Evolutionary conservation across 78 protist species (phyloP).

Genomic region (Dictyostelium firmibasis): DNA sequence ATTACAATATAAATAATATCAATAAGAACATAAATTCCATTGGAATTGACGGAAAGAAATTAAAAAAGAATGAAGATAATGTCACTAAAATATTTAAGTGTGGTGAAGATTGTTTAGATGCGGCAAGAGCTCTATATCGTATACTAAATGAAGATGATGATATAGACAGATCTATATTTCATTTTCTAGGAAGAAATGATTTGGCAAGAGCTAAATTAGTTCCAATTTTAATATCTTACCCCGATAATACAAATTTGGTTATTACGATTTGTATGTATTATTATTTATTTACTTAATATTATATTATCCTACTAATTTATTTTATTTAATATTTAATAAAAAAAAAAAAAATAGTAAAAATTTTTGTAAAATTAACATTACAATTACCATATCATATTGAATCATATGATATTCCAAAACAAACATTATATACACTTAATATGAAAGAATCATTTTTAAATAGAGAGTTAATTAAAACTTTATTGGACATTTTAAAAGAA

Average conservation of each 20-base stretch:
- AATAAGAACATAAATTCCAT: neutral
- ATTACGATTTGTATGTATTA: constrained; percentile 20
- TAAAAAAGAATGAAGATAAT: neutral
- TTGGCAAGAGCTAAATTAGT: constrained; percentile 7
- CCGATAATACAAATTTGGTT: constrained; percentile 1
- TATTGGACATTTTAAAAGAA: neutral
- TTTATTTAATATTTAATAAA: neutral
- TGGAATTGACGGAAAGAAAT: neutral
- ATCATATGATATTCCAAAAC: constrained; percentile 19
- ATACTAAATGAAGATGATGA: constrained; percentile 9
- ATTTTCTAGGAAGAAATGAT: neutral
- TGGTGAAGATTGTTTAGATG: neutral
- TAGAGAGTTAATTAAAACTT: neutral
- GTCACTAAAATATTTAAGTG: neutral
- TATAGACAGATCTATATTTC: neutral
- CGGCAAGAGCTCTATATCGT: neutral
- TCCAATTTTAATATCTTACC: neutral
- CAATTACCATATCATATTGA: constrained; percentile 5
- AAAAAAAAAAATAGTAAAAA: constrained; percentile 5
- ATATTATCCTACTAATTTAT: neutral
- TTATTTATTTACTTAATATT: neutral
- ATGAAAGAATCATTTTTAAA: constrained; percentile 23
- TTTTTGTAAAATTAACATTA: constrained; percentile 45
- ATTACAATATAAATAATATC: neutral
- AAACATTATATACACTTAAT: neutral